Evolutionary conservation across 2,329 filamentous ascomycete species (phyloP), one percentile per base, ranked within the genome.

Genomic region (Gaeumannomyces sp.): DNA sequence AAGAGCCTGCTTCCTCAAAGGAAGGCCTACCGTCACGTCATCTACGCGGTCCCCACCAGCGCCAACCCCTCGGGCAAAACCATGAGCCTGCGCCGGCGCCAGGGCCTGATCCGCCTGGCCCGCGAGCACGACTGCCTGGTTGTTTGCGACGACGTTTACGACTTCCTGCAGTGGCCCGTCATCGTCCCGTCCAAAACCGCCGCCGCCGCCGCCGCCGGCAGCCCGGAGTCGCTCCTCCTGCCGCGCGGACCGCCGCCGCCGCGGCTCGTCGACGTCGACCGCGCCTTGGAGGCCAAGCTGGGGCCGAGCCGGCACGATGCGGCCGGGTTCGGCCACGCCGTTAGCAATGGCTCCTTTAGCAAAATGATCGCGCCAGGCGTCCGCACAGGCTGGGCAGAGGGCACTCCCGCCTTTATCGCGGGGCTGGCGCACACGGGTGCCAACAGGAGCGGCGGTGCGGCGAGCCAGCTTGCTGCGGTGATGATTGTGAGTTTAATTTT

Each of bases 101-200:
- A 87, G 68, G 80, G 80, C 14, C 82, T 98, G 4, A 87, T 98
- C 29, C 79, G 80, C n/a, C 76, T 97, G 8, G 94, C 94, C 0
- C 84, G 94, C 65, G 81, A 87, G 66, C 86, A 89, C 73, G 88
- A 98, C 74, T 92, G 91, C 8, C 82, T 98, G n/a, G 77, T 97
- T 64, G 82, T 97, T 33, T 86, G 86, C 61, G 94, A 98, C 77
- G 95, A 99, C 74, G 93, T 98, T 13, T 99, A 99, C 73, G 94
- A 98, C 74, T 89, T 94, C 69, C 81, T 98, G 6, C 90, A 93
- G 73, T 97, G 93, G 92, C 83, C 85, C 2, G 72, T 77, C 59
- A 53, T 67, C 25, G 29, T 68, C 8, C 65, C n/a, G n/a, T n/a
- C 60, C 29, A 63, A 8, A 64, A 33, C 31, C 59, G 63, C 2